Percentiles rank a stretch among this genome's conserved stretches.
phyloP scores from a whole-genome alignment of 2,329 filamentous ascomycete genomes.

The Amesomyces nigricolor region DNA sequence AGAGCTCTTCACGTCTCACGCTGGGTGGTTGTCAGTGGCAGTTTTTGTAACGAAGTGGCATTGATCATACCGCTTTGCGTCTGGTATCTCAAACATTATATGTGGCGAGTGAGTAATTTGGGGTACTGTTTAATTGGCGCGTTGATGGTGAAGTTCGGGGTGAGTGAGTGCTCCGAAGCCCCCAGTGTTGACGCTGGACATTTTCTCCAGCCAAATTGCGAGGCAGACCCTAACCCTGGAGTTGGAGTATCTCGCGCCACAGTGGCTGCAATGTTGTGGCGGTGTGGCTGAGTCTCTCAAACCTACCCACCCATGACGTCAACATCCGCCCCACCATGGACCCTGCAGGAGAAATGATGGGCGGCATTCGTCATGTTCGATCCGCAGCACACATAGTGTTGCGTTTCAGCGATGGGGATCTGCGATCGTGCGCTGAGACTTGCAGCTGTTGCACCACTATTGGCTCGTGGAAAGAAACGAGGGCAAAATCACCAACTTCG shows the following conservation, averaged over 20 bases:
- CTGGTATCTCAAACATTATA: conserved; percentile 47
- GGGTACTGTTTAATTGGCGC: background rate
- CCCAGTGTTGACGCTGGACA: background rate
- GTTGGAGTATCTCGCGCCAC: too few species aligned
- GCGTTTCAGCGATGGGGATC: conserved; percentile 11
- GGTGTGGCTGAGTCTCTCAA: too few species aligned
- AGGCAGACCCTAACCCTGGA: background rate
- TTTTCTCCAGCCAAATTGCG: background rate
- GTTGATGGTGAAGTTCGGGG: background rate
- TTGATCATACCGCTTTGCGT: conserved; percentile 45
- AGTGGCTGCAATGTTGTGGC: background rate
- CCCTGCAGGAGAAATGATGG: background rate
- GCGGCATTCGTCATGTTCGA: background rate
- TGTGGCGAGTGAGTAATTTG: background rate
- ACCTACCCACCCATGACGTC: too few species aligned
- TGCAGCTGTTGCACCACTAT: background rate
- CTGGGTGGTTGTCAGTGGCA: conserved; percentile 30
- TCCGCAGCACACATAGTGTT: background rate
- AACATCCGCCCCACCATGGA: too few species aligned
- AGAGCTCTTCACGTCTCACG: conserved; percentile 51
- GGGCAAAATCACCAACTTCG: background rate
- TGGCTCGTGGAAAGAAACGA: background rate
- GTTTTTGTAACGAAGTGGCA: background rate
- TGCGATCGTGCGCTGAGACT: background rate
- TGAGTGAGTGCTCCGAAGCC: background rate